phyloP scores from a whole-genome alignment of 2,329 filamentous ascomycete species.

The Fusarium sp. region DNA sequence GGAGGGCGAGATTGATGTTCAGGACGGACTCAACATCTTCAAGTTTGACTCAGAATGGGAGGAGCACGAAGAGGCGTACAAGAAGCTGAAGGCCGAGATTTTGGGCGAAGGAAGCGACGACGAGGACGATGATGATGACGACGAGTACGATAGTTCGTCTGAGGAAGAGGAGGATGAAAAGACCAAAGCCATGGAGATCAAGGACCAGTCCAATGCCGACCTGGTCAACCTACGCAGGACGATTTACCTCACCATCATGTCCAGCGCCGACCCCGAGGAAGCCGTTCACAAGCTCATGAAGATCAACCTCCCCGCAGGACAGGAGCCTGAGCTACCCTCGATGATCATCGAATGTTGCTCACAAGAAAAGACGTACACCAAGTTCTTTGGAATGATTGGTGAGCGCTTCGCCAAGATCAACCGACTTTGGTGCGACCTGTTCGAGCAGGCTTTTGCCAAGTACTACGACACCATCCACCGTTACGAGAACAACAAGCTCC shows the following conservation, averaged over 20 bases:
- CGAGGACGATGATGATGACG: slow-evolving; percentile 71
- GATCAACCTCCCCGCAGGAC: slow-evolving; percentile 83
- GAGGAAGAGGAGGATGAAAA: slow-evolving; percentile 77
- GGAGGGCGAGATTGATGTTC: slow-evolving; percentile 82
- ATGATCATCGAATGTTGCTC: slow-evolving; percentile 98
- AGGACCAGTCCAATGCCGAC: slow-evolving; percentile 96
- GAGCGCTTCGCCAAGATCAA: slow-evolving; percentile 97
- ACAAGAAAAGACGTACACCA: slow-evolving; percentile 95
- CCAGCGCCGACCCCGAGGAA: slow-evolving; percentile 94
- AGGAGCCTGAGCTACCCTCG: slow-evolving; percentile 88
- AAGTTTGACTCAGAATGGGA: slow-evolving; percentile 92
- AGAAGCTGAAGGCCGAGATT: slow-evolving; percentile 90
- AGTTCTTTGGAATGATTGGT: slow-evolving; percentile 94
- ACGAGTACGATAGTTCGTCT: slow-evolving; percentile 70
- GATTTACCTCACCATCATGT: slow-evolving; percentile 98
- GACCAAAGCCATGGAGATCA: slow-evolving; percentile 89
- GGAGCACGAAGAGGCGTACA: slow-evolving; percentile 88
- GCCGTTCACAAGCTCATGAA: slow-evolving; percentile 97
- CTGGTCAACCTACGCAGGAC: slow-evolving; percentile 90
- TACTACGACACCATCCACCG: slow-evolving; percentile 98
- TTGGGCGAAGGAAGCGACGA: slow-evolving; percentile 90
- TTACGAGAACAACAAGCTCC: slow-evolving; percentile 92
- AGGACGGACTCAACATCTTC: slow-evolving; percentile 93
- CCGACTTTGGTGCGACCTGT: slow-evolving; percentile 90
- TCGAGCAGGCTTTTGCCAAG: slow-evolving; percentile 86